These are phyloP conservation scores for Pseudogymnoascus sp. DNA, from an alignment of 2,329 filamentous ascomycete species.

Conservation along the genomic window DNA sequence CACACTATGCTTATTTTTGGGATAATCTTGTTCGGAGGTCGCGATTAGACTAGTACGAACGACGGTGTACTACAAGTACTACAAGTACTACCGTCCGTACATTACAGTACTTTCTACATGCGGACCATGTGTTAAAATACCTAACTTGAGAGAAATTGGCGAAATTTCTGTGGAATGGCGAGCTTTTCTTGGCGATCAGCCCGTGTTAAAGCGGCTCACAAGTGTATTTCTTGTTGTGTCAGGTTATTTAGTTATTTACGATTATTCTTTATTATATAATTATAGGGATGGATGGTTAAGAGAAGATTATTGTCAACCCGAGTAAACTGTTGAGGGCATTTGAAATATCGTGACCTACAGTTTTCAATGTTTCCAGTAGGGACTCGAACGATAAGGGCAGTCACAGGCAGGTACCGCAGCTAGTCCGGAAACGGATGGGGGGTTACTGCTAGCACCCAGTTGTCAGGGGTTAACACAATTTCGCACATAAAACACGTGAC, in stretches of 20 bases:
- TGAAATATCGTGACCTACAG: not conserved
- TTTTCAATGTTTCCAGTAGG: not conserved
- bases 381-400: not conserved
- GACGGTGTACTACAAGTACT: not conserved
- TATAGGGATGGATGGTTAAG: not conserved
- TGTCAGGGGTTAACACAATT: slow-evolving; percentile 1
- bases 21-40: slow-evolving; percentile 3
- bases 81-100: not conserved
- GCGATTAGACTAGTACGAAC: slow-evolving; percentile 7
- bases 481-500: not conserved
- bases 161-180: slow-evolving; percentile 1
- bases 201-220: not conserved
- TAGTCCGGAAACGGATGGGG: not conserved
- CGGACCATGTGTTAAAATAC: not conserved
- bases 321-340: not conserved
- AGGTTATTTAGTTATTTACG: not conserved
- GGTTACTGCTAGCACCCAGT: not conserved
- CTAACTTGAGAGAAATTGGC: not conserved
- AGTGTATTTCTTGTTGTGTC: not conserved
- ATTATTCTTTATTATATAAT: not conserved
- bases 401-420: not conserved
- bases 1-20: not conserved
- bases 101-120: not conserved
- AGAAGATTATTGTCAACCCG: not conserved
- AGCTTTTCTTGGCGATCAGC: not conserved